A percentile compares a stretch with the other conserved stretches of the same genome.
These are phyloP conservation scores for Suhomyces coccinellae DNA, from an alignment of 1,139 yeast species.

Conservation along the genomic window DNA sequence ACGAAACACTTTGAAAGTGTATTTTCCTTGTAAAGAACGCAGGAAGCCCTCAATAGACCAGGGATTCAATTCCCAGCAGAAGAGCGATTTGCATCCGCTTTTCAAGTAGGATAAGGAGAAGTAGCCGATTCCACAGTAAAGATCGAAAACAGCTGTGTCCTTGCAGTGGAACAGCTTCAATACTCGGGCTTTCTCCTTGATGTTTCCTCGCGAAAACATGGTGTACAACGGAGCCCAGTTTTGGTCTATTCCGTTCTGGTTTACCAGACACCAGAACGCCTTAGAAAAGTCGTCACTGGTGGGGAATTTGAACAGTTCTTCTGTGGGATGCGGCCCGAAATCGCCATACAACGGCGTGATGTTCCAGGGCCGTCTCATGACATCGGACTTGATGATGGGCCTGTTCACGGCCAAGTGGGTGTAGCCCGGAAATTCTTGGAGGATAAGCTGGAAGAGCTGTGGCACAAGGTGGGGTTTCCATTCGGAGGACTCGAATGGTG, in stretches of 20 bases:
- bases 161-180: conserved; percentile 32
- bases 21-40: conserved; percentile 54
- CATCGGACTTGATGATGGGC: conserved; percentile 59
- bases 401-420: conserved; percentile 73
- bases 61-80: conserved; percentile 85
- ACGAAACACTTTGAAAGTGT: conserved; percentile 36
- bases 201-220: conserved; percentile 89
- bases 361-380: conserved; percentile 63
- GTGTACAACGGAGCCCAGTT: conserved; percentile 84
- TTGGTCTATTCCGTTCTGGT: conserved; percentile 76
- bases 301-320: conserved; percentile 37
- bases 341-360: conserved; percentile 63
- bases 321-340: conserved; percentile 51
- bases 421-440: conserved; percentile 21
- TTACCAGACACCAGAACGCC: conserved; percentile 71
- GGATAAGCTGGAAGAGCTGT: conserved; percentile 26
- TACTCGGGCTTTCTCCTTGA: conserved; percentile 75
- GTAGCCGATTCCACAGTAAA: conserved; percentile 87
- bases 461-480: conserved; percentile 29
- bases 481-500: conserved; percentile 36
- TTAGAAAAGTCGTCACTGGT: conserved; percentile 39
- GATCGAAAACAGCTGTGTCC: conserved; percentile 54
- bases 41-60: conserved; percentile 78
- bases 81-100: conserved; percentile 50
- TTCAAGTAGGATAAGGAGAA: conserved; percentile 70